Evolutionary conservation across 345 rosid species (phyloP).

Genomic region (Salix udensis): DNA sequence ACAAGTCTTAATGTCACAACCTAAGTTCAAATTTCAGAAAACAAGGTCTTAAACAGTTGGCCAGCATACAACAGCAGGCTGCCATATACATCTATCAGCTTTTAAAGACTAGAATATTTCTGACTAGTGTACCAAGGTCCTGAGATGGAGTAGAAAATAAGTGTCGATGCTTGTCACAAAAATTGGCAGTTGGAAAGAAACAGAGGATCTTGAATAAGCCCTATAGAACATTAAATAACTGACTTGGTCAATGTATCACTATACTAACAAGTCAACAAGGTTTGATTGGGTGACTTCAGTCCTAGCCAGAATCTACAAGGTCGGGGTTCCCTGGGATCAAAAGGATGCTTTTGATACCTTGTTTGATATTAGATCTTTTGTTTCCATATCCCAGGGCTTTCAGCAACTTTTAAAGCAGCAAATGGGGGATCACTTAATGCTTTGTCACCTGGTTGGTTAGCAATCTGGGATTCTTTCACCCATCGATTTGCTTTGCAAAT

Average conservation of each 20-base stretch:
- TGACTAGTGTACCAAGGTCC: not conserved
- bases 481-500: not conserved
- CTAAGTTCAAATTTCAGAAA: too few relatives aligned
- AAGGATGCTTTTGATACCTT: not conserved
- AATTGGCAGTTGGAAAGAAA: not conserved
- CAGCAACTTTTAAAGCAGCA: not conserved
- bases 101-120: not conserved
- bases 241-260: not conserved
- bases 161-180: not conserved
- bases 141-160: not conserved
- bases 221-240: not conserved
- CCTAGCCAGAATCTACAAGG: not conserved
- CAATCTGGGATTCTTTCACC: not conserved
- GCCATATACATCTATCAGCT: not conserved
- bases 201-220: not conserved
- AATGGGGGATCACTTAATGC: not conserved
- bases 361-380: not conserved
- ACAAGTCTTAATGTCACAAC: too few relatives aligned
- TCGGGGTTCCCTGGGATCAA: not conserved
- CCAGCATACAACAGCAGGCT: not conserved
- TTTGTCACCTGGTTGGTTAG: not conserved
- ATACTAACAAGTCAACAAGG: not conserved
- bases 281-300: not conserved
- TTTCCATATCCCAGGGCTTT: not conserved
- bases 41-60: not conserved